Percentiles rank a stretch among this genome's conserved stretches.
Conservation (phyloP, 768 basidiomycete genomes). For the Suillus luteus region DNA sequence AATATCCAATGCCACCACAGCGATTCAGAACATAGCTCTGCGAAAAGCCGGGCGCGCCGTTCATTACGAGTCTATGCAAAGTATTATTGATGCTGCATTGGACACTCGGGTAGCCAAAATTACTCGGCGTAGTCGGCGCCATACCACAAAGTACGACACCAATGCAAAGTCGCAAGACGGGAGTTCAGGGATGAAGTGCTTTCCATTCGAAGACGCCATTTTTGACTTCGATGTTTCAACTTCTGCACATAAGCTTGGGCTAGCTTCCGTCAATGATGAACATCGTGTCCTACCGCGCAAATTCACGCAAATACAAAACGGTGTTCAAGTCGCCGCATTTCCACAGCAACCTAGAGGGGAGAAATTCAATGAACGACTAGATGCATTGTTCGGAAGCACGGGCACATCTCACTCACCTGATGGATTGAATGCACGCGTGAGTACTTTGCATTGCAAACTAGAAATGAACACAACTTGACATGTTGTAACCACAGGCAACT, state of each 20-base stretch:
- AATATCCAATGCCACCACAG: not conserved
- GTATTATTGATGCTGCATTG: slow-evolving; percentile 7
- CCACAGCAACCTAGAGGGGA: not conserved
- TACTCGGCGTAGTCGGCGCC: not conserved
- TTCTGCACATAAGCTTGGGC: not conserved
- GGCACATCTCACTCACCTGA: not conserved
- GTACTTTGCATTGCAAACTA: not conserved
- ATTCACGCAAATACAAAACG: not conserved
- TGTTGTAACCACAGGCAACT: not conserved
- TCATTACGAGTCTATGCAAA: slow-evolving; percentile 6
- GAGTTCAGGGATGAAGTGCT: not conserved
- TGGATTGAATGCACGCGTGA: not conserved
- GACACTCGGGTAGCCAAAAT: slow-evolving; percentile 10
- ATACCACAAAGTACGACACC: not conserved
- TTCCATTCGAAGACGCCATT: not conserved
- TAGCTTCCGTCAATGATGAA: not conserved
- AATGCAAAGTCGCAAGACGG: not conserved
- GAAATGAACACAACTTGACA: not conserved
- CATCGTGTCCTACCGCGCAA: not conserved
- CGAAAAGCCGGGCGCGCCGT: not conserved
- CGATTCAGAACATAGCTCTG: not conserved
- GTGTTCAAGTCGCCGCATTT: too few relatives aligned
- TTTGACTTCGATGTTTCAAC: not conserved
- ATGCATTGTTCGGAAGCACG: not conserved
- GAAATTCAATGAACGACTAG: slow-evolving; percentile 2